Base-by-base conservation (phyloP, 441 rosid genomes). In the Melastoma candidum region DNA sequence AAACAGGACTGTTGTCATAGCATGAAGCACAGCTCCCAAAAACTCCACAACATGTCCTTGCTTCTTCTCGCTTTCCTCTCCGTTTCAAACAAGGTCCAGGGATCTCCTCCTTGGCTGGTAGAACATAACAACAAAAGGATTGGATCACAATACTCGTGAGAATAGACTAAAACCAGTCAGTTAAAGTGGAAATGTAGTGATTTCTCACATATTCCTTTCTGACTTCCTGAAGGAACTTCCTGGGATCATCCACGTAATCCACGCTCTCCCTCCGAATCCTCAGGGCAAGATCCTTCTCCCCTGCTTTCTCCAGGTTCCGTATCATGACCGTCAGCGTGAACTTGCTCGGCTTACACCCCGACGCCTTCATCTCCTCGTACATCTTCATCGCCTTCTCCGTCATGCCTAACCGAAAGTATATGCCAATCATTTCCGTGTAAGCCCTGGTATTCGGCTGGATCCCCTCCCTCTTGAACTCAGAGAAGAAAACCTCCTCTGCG, bases 381-480 rank as follows among this genome's bases (percentile, higher is more conserved):
- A 61, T 77, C 61, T 71, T 69, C 77, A 82, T 70, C 29, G 88
- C 88, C 75, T 75, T 75, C 24, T 73, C 81, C 25, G 65, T 67
- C 85, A 73, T 58, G 36, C 58, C 77, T 51, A 60, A 75, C 13
- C 60, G 59, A 3, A 79, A 49, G 65, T 82, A 82, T 32, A 76
- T 74, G 51, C 83, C 85, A 54, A 79, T 73, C 85, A 82, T 73
- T 72, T 82, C 88, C 4, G 75, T 75, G 59, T 64, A 82, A 2
- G 74, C 64, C 60, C 79, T 71, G 3, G 89, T 69, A 51, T 79
- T 72, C 1, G 77, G 75, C 65, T 71, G 68, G 67, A 73, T 48
- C 22, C 22, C 22, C 57, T 73, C 76, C 22, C 63, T 65, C 39
- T 68, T 36, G n/a, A 77, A 47, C 51, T 68, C 66, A 45, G 51